Evolutionary conservation across 805 yeast genomes (phyloP).

Genomic region (Zygoascus flipseniorum): DNA sequence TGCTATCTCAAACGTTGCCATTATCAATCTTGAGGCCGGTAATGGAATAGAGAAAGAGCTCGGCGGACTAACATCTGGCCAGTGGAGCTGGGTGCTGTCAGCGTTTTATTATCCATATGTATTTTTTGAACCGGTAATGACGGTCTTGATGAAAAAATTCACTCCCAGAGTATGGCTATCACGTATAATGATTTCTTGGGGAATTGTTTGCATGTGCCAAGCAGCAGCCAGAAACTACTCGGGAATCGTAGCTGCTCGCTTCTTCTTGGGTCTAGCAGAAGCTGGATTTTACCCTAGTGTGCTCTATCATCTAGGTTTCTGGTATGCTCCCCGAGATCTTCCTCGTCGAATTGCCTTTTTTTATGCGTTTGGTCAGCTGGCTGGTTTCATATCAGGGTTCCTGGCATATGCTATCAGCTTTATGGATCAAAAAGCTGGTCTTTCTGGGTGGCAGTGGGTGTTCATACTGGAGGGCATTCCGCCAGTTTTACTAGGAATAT

Average conservation of each 20-base stretch:
- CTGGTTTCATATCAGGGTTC: background rate
- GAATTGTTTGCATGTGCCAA: slow-evolving; percentile 27
- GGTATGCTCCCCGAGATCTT: slow-evolving; percentile 34
- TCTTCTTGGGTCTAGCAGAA: slow-evolving; percentile 35
- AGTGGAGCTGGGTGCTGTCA: background rate
- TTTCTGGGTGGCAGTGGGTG: slow-evolving; percentile 26
- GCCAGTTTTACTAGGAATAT: slow-evolving; percentile 10
- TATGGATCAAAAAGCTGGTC: slow-evolving; percentile 21
- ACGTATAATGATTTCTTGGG: slow-evolving; percentile 25
- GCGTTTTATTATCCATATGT: background rate
- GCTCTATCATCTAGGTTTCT: slow-evolving; percentile 16
- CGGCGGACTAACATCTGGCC: no score
- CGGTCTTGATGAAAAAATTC: slow-evolving; percentile 8
- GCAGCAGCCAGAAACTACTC: slow-evolving; percentile 27
- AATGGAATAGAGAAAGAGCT: no score
- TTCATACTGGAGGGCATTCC: slow-evolving; percentile 14
- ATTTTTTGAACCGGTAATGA: background rate
- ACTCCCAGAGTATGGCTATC: slow-evolving; percentile 32
- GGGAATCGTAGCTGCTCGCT: slow-evolving; percentile 31
- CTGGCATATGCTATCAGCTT: slow-evolving; percentile 19
- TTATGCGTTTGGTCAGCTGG: background rate
- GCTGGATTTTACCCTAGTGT: slow-evolving; percentile 10
- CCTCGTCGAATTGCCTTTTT: slow-evolving; percentile 30
- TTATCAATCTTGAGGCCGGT: no score
- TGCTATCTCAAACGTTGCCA: no score